Conservation (phyloP, 2,329 filamentous ascomycete genomes). For the Laburnicola sp. region DNA sequence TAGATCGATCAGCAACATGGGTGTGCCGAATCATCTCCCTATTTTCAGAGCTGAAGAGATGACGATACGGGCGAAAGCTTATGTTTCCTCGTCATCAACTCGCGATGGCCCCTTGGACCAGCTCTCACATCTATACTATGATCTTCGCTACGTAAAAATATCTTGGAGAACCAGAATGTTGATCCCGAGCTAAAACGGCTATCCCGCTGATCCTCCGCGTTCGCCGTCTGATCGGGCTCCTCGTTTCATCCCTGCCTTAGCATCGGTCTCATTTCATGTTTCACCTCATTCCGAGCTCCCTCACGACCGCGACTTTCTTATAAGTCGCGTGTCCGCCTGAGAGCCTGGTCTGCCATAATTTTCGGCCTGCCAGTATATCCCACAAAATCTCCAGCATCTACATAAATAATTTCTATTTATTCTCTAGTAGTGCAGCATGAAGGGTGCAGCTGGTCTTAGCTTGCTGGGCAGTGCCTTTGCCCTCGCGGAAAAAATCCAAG, state of each 20-base stretch:
- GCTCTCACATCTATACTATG: too few species aligned
- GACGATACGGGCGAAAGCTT: too few species aligned
- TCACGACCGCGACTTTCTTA: not conserved
- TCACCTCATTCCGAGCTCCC: slow-evolving; percentile 12
- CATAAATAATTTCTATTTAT: not conserved
- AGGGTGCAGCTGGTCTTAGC: slow-evolving; percentile 21
- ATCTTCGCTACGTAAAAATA: too few species aligned
- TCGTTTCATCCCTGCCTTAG: slow-evolving; percentile 15
- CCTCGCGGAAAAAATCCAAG: slow-evolving; percentile 24
- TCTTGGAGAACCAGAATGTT: not conserved
- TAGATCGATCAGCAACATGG: too few species aligned
- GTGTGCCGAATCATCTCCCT: too few species aligned
- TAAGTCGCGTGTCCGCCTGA: not conserved
- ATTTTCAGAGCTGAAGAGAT: too few species aligned
- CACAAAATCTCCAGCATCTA: not conserved
- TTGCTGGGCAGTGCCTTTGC: slow-evolving; percentile 29
- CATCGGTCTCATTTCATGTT: slow-evolving; percentile 9
- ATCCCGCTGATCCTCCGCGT: not conserved
- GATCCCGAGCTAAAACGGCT: not conserved
- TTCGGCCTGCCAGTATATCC: not conserved
- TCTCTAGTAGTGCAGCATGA: slow-evolving; percentile 22
- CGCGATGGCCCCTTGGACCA: too few species aligned
- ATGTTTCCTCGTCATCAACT: too few species aligned
- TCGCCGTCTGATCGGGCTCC: slow-evolving; percentile 8
- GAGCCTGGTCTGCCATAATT: not conserved